A percentile compares a stretch with the other conserved stretches of the same genome.
Evolutionary conservation across 2,329 filamentous ascomycete species (phyloP).

Genomic region (Emmonsia crescens): DNA sequence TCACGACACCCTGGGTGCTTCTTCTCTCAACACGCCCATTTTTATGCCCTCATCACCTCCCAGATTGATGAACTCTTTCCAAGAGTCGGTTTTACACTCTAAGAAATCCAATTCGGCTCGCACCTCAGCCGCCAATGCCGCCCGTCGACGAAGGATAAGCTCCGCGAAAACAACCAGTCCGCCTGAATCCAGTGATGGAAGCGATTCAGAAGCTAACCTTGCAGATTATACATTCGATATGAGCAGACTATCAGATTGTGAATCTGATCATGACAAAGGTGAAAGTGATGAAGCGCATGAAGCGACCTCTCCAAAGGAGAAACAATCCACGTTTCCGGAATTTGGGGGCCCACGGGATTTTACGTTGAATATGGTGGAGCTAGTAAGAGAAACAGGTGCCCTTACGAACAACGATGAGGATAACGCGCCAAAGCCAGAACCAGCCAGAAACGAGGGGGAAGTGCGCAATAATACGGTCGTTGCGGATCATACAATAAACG

Average conservation of each 20-base stretch:
- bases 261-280: slow-evolving; percentile 12
- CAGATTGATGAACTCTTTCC: slow-evolving; percentile 7
- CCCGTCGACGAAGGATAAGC: slow-evolving; percentile 2
- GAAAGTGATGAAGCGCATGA: slow-evolving; percentile 16
- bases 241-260: slow-evolving; percentile 24
- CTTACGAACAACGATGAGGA: slow-evolving; percentile 10
- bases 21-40: slow-evolving; percentile 27
- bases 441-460: slow-evolving; percentile 9
- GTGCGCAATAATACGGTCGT: slow-evolving; percentile 16
- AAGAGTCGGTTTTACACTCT: slow-evolving; percentile 3
- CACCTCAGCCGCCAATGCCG: slow-evolving; percentile 4
- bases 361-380: slow-evolving; percentile 32
- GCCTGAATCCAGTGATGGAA: slow-evolving; percentile 19
- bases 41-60: slow-evolving; percentile 30
- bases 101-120: slow-evolving; percentile 1
- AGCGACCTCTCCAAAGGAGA: slow-evolving; percentile 16
- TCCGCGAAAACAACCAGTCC: slow-evolving; percentile 13
- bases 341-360: slow-evolving; percentile 34
- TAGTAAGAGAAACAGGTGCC: slow-evolving; percentile 21
- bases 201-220: slow-evolving; percentile 29
- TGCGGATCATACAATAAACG: slow-evolving; percentile 25
- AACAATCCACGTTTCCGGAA: slow-evolving; percentile 26
- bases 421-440: slow-evolving; percentile 1
- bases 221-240: slow-evolving; percentile 33
- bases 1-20: slow-evolving; percentile 34